Evolutionary conservation across 192 early-diverging fungal species (phyloP), one percentile per base, ranked within the genome.

Genomic region (Backusella circina): DNA sequence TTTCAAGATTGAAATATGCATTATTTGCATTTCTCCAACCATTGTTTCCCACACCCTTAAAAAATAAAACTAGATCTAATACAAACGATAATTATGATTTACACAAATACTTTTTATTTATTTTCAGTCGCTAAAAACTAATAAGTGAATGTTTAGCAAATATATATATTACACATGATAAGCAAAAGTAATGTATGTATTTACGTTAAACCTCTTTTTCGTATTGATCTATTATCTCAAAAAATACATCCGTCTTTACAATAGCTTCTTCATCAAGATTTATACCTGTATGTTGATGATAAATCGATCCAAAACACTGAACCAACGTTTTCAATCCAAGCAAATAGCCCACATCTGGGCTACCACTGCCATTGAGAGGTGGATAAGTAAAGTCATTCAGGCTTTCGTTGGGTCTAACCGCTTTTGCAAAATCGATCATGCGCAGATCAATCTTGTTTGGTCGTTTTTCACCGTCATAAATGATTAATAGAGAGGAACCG

Each of bases 401-500:
- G 21, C 72, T 70, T 33, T 86, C 80, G 16, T 83, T 78, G 15
- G 84, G 86, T 5, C 88, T 89, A 1, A 95, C 90, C 78, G 95
- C 95, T 72, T 98, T 92, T 13, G 95, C 95, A 83, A 99, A 99
- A 80, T 99, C 98, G 73, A 99, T 99, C 82, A 99, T 95, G 54
- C 92, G 90, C 37, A 99, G 80, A 74, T 97, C 92, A 15, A 94
- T 93, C 32, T 89, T 87, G 54, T 61, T 61, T 28, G 54, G 54
- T 1, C 65, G 50, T 1, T 39, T 65, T 15, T 31, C 37, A 7
- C 47, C n/a, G 68, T 99, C 97, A 77, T 99, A 99, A 57, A 98
- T 89, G 15, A 99, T 89, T 70, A 99, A 79, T 31, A 99, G 81
- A 72, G 92, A 94, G 36, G 90, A 93, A 13, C 92, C 92, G 82